Conservation (phyloP, 1,139 yeast genomes). For the Kodamaea derodonti region DNA sequence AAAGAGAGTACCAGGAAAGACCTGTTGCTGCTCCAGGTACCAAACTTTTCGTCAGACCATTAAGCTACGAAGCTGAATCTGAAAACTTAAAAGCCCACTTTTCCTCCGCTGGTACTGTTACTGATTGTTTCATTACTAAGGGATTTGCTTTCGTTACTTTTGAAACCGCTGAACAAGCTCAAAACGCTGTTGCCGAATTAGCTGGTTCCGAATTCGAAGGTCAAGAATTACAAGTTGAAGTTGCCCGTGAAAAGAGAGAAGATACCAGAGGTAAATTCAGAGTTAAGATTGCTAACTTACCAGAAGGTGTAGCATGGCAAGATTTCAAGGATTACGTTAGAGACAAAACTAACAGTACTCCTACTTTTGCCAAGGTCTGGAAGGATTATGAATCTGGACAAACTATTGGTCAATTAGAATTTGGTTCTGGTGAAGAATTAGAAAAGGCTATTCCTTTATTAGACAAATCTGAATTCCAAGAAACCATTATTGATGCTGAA, state of each 20-base stretch:
- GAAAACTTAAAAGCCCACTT: slow-evolving; percentile 69
- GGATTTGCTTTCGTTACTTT: slow-evolving; percentile 77
- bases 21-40: slow-evolving; percentile 11
- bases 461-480: slow-evolving; percentile 71
- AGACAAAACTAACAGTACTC: slow-evolving; percentile 61
- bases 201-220: slow-evolving; percentile 57
- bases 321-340: slow-evolving; percentile 77
- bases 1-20: slow-evolving; percentile 3
- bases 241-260: slow-evolving; percentile 59
- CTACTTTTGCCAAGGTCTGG: slow-evolving; percentile 70
- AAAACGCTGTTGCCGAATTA: slow-evolving; percentile 61
- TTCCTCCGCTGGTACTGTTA: slow-evolving; percentile 58
- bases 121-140: slow-evolving; percentile 65
- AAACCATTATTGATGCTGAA: slow-evolving; percentile 60
- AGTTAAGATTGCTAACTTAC: slow-evolving; percentile 63
- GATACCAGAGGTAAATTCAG: slow-evolving; percentile 69
- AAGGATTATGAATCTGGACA: slow-evolving; percentile 57
- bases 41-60: slow-evolving; percentile 42
- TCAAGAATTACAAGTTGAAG: slow-evolving; percentile 62
- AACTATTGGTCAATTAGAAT: slow-evolving; percentile 76
- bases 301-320: slow-evolving; percentile 81
- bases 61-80: slow-evolving; percentile 37
- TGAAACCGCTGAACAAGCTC: slow-evolving; percentile 62
- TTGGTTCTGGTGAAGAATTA: slow-evolving; percentile 69
- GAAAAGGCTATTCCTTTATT: slow-evolving; percentile 64